These are phyloP conservation scores for Oryza nivara DNA, from an alignment of 176 grass and related monocot genomes.

Conservation along the genomic window DNA sequence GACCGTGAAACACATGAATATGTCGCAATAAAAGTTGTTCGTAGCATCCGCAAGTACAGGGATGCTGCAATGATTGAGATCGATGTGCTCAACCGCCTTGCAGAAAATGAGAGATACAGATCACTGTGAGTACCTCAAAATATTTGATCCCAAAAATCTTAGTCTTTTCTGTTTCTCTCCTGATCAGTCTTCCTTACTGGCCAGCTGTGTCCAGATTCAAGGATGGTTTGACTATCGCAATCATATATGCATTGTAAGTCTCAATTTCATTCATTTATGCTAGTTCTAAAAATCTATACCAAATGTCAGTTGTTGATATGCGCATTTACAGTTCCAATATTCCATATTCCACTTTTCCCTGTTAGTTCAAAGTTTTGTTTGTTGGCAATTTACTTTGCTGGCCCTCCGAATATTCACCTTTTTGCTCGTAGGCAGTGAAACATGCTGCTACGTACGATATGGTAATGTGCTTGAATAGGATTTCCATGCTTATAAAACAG, in stretches of 20 bases:
- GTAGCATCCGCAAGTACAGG: conserved; percentile 85
- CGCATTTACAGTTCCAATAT: neutral
- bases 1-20: conserved; percentile 84
- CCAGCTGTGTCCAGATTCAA: conserved; percentile 91
- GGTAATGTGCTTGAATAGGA: conserved; percentile 31
- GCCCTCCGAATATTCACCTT: neutral
- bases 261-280: conserved; percentile 32
- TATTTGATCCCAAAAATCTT: conserved; percentile 14
- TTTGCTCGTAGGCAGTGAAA: conserved; percentile 27
- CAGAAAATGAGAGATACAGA: conserved; percentile 68
- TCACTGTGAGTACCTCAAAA: conserved; percentile 58
- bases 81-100: conserved; percentile 78
- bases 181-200: conserved; percentile 20
- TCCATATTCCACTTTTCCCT: neutral
- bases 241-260: conserved; percentile 99
- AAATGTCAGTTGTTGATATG: conserved; percentile 19
- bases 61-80: conserved; percentile 92
- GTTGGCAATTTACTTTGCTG: conserved; percentile 35
- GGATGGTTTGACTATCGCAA: conserved; percentile 97
- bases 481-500: conserved; percentile 39
- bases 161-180: conserved; percentile 24
- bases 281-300: conserved; percentile 23
- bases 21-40: conserved; percentile 90
- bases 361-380: conserved; percentile 16
- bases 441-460: conserved; percentile 35